Conservation (phyloP, 352 stramenopile genomes). For the Aphanomyces astaci region DNA sequence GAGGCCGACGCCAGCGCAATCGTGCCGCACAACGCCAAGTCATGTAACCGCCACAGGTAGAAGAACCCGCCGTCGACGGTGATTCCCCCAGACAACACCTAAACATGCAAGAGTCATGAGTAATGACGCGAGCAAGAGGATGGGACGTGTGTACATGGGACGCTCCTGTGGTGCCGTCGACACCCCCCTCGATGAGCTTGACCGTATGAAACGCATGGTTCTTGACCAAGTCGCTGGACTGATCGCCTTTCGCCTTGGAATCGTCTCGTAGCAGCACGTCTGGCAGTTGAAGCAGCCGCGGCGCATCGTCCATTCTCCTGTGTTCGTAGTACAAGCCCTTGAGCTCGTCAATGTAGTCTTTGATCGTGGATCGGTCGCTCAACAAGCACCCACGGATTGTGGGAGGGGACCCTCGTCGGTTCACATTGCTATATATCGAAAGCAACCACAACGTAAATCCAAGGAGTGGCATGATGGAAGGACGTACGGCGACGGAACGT, state of each 20-base stretch:
- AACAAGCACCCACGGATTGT: conserved; percentile 75
- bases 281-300: conserved; percentile 33
- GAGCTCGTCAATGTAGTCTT: conserved; percentile 78
- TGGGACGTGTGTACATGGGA: conserved; percentile 15
- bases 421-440: conserved; percentile 59
- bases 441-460: conserved; percentile 4
- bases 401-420: conserved; percentile 69
- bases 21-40: conserved; percentile 48
- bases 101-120: neutral
- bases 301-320: conserved; percentile 52
- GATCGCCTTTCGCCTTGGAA: conserved; percentile 37
- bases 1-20: conserved; percentile 59
- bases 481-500: conserved; percentile 74
- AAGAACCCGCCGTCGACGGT: conserved; percentile 67
- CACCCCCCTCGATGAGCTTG: conserved; percentile 6
- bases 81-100: conserved; percentile 71
- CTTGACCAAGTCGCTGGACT: conserved; percentile 55
- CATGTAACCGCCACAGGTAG: conserved; percentile 80
- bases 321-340: conserved; percentile 65
- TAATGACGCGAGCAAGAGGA: neutral
- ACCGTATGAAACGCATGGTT: conserved; percentile 42
- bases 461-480: neutral
- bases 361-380: conserved; percentile 78
- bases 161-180: neutral
- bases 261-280: conserved; percentile 59